These are phyloP conservation scores for Kitagawia praeruptora DNA, from an alignment of 129 eudicot genomes.

Conservation along the genomic window DNA sequence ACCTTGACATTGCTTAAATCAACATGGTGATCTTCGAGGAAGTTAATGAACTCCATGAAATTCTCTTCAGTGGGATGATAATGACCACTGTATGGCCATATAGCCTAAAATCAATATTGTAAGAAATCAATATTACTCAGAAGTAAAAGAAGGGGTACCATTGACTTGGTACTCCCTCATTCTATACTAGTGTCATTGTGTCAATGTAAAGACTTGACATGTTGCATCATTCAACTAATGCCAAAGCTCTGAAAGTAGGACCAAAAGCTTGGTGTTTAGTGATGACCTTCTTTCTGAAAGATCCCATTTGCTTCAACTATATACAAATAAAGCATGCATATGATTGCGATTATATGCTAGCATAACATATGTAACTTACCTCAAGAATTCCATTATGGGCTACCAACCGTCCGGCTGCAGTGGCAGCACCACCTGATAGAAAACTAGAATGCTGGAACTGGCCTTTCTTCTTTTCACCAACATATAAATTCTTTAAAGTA, in stretches of 20 bases:
- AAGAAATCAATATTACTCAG: neutral
- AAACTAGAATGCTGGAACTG: constrained; percentile 93
- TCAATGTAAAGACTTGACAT: neutral
- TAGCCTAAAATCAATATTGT: constrained; percentile 43
- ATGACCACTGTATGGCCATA: constrained; percentile 87
- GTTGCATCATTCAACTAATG: neutral
- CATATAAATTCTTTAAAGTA: neutral
- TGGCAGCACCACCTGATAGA: constrained; percentile 79
- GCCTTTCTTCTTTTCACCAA: constrained; percentile 72
- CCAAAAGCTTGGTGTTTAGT: too few species aligned
- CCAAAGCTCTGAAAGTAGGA: neutral
- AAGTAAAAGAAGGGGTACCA: neutral
- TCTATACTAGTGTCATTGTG: neutral
- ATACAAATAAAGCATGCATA: neutral
- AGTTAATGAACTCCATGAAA: constrained; percentile 48
- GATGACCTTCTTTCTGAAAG: neutral
- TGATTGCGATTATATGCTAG: neutral
- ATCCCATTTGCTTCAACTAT: too few species aligned
- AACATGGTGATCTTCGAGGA: constrained; percentile 53
- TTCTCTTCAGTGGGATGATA: constrained; percentile 75
- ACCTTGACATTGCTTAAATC: constrained; percentile 66
- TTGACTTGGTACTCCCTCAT: neutral
- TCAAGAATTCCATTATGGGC: constrained; percentile 55
- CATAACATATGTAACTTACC: constrained; percentile 24
- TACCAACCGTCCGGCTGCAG: constrained; percentile 77